Evolutionary conservation across 2,329 filamentous ascomycete genomes (phyloP), one percentile per base, ranked within the genome.

Genomic region (Dactylonectria macrodidyma): DNA sequence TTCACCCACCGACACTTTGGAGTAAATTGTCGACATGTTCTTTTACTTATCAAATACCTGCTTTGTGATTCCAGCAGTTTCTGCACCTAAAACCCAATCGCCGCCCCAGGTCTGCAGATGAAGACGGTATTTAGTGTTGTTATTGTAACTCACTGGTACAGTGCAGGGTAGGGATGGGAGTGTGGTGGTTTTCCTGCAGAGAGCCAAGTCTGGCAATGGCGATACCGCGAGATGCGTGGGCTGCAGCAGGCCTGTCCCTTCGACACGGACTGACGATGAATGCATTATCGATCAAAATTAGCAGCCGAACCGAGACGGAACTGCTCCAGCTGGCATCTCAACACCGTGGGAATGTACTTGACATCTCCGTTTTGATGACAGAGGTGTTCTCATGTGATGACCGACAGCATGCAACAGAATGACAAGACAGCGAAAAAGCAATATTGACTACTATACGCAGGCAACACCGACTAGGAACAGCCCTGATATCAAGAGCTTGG

Each of bases 131-230:
- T 54, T 41, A n/a, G 22, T 48, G 33, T 19, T 48, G 33, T 19
- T 41, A 59, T 57, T 44, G 44, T 34, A 36, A 41, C 24, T 48
- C 41, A 48, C 41, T 46, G 48, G 19, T 51, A 19, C 19, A 50
- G 60, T 66, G 66, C 66, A 73, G 68, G 68, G 66, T 73, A 73
- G 54, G 59, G n/a, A 33, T 52, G 10, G 44, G 55, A 54, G 38
- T 67, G 54, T n/a, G 69, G 54, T 54, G 38, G 61, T 62, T 61
- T 67, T 47, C 62, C 52, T 67, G 59, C 59, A 47, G 47, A 60
- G 26, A 54, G 61, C 64, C 48, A 38, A 57, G 36, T 52, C 26
- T 56, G 24, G 41, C 2, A 46, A 54, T 38, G 52, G 38, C 50
- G n/a, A 30, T 44, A 34, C 34, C 46, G 22, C 41, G 41, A 62